phyloP scores from a whole-genome alignment of 2,329 filamentous ascomycete genomes.

The Paraphoma chrysanthemicola region DNA sequence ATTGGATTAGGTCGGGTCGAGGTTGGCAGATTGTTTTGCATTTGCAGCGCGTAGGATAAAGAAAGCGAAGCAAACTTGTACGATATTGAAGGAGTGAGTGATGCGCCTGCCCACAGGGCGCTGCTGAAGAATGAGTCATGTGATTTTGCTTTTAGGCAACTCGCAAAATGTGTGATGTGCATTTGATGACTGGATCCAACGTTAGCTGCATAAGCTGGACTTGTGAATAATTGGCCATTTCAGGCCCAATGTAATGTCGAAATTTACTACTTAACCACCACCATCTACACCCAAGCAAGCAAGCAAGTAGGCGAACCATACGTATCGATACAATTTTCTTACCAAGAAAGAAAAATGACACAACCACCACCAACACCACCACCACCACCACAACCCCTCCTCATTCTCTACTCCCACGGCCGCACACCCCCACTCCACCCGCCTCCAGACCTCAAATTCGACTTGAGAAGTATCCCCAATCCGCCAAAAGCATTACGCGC shows the following conservation, averaged over 20 bases:
- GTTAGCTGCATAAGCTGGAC: too few species aligned
- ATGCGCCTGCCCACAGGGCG: neutral
- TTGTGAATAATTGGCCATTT: too few species aligned
- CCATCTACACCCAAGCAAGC: too few species aligned
- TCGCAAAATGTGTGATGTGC: too few species aligned
- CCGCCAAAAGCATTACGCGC: neutral
- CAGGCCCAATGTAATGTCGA: too few species aligned
- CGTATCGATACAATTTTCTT: too few species aligned
- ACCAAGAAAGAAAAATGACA: too few species aligned
- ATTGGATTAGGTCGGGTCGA: constrained; percentile 1
- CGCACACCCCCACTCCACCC: neutral
- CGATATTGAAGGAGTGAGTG: constrained; percentile 14
- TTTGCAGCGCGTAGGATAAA: constrained; percentile 22
- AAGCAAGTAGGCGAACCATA: too few species aligned
- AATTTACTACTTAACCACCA: too few species aligned
- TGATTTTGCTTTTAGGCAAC: neutral
- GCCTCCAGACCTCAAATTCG: neutral
- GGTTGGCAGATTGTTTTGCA: constrained; percentile 15
- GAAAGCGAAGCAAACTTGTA: constrained; percentile 19
- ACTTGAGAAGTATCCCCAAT: neutral
- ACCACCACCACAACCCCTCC: neutral
- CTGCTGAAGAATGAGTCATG: neutral
- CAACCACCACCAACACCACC: neutral
- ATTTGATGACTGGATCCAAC: too few species aligned
- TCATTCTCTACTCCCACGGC: neutral